These are phyloP conservation scores for Gonapodya prolifera DNA, from an alignment of 192 early-diverging fungal species.

Conservation along the genomic window DNA sequence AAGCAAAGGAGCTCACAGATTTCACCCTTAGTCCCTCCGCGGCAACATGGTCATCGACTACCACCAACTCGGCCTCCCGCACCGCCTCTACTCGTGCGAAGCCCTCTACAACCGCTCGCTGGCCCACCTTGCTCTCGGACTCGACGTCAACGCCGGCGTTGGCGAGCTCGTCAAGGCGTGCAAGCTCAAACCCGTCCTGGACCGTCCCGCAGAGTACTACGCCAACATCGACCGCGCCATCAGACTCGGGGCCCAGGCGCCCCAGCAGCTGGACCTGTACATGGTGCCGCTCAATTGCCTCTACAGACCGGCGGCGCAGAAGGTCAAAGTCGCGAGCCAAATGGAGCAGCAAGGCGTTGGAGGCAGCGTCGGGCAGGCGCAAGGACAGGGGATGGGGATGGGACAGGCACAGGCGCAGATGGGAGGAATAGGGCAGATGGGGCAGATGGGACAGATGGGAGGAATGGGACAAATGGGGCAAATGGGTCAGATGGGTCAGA, in stretches of 20 bases:
- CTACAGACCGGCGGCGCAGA: conserved; percentile 71
- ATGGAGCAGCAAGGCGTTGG: conserved; percentile 45
- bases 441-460: background rate
- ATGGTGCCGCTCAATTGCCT: conserved; percentile 59
- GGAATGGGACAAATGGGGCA: background rate
- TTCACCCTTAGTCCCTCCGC: conserved; percentile 44
- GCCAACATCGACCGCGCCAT: conserved; percentile 29
- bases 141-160: conserved; percentile 50
- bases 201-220: conserved; percentile 12
- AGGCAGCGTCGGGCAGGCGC: background rate
- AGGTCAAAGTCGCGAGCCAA: conserved; percentile 71
- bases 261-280: conserved; percentile 19
- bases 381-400: background rate
- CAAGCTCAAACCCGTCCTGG: conserved; percentile 4
- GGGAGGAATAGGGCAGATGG: background rate
- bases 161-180: conserved; percentile 60
- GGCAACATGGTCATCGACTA: conserved; percentile 89
- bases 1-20: background rate
- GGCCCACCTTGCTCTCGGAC: conserved; percentile 58
- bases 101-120: conserved; percentile 84
- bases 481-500: background rate
- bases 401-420: background rate
- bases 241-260: conserved; percentile 19
- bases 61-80: conserved; percentile 81
- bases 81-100: conserved; percentile 79